Evolutionary conservation across 345 rosid species (phyloP).

Genomic region (Aurinia saxatilis): DNA sequence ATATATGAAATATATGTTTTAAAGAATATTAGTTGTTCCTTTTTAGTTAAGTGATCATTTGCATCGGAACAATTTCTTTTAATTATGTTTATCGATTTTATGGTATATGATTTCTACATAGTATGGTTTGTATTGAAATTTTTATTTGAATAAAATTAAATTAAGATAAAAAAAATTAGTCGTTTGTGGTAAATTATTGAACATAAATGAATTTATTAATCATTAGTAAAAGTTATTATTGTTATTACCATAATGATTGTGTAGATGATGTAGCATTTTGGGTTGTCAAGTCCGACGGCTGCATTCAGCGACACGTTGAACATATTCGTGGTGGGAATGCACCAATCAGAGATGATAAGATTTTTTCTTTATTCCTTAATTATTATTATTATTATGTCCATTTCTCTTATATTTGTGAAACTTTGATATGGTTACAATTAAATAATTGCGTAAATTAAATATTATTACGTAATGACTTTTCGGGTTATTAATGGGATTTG

Average conservation of each 20-base stretch:
- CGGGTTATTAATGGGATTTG: slow-evolving; percentile 9
- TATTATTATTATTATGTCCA: no score
- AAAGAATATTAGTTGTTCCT: no score
- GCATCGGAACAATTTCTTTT: no score
- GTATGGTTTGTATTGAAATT: no score
- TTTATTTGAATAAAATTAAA: no score
- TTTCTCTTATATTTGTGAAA: background rate
- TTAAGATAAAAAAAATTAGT: no score
- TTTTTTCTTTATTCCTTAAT: background rate
- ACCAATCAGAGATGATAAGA: slow-evolving; percentile 22
- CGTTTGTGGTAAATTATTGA: no score
- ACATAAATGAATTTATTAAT: background rate
- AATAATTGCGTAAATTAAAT: background rate
- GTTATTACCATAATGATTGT: background rate
- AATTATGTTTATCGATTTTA: no score
- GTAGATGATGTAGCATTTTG: background rate
- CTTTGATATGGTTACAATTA: background rate
- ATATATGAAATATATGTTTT: no score
- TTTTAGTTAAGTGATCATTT: no score
- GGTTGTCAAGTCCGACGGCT: slow-evolving; percentile 12
- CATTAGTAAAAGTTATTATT: background rate
- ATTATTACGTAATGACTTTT: slow-evolving; percentile 32
- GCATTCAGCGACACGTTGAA: slow-evolving; percentile 16
- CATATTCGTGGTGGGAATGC: slow-evolving; percentile 21
- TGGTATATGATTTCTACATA: no score